These are phyloP conservation scores for Chrysopogon serrulatus DNA, from an alignment of 176 grass and related monocot species.

Conservation along the genomic window DNA sequence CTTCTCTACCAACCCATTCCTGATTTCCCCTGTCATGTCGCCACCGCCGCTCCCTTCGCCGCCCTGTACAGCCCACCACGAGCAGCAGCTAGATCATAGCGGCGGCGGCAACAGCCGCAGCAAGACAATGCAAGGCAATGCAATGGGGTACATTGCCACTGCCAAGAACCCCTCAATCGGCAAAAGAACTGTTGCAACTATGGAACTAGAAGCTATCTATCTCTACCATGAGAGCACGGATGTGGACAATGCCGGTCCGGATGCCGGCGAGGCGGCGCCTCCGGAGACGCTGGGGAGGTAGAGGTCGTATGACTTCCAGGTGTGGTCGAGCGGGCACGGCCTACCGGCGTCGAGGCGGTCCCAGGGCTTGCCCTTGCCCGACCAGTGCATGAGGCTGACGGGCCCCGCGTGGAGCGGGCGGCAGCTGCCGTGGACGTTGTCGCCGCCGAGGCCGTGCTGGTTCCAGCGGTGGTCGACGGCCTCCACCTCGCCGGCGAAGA, in stretches of 20 bases:
- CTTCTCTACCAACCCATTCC: constrained; percentile 17
- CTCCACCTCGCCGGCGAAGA: constrained; percentile 81
- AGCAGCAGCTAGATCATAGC: constrained; percentile 18
- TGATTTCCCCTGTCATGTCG: background rate
- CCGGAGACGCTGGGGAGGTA: constrained; percentile 15
- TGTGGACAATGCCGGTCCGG: constrained; percentile 29
- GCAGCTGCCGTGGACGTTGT: constrained; percentile 70
- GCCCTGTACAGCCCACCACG: constrained; percentile 31
- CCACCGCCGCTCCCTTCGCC: background rate
- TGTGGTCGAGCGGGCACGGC: constrained; percentile 62
- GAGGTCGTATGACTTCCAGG: constrained; percentile 68
- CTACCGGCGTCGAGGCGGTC: constrained; percentile 65
- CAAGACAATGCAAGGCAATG: constrained; percentile 26
- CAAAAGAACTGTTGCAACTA: constrained; percentile 21
- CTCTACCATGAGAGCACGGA: constrained; percentile 42
- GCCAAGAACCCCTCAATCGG: constrained; percentile 22
- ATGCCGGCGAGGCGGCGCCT: constrained; percentile 10
- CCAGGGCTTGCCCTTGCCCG: constrained; percentile 80
- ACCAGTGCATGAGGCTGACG: constrained; percentile 86
- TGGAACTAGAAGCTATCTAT: background rate
- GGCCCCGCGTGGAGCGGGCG: constrained; percentile 63
- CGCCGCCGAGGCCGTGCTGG: constrained; percentile 77
- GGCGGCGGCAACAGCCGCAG: background rate
- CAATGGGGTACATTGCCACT: background rate
- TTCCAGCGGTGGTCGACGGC: constrained; percentile 68